Conservation (phyloP, 305 asterid species). For the Rubia peregrina region DNA sequence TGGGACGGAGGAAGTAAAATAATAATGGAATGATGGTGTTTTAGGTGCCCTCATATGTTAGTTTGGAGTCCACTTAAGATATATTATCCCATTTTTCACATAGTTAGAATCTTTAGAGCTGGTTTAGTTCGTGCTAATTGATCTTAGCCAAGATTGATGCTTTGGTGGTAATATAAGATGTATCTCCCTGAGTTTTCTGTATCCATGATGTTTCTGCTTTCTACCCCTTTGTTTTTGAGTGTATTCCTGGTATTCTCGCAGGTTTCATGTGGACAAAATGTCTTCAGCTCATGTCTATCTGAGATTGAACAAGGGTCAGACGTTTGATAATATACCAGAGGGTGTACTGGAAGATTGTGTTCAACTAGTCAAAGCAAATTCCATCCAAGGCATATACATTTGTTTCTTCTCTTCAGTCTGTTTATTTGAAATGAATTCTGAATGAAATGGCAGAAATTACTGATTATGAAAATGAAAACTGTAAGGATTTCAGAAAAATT, state of each 20-base stretch:
- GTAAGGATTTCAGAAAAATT: neutral
- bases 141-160: neutral
- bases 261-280: constrained; percentile 99
- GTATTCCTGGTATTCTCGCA: constrained; percentile 29
- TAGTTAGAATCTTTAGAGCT: neutral
- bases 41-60: neutral
- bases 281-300: constrained; percentile 96
- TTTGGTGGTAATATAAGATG: neutral
- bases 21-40: neutral
- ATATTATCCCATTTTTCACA: neutral
- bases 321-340: constrained; percentile 75
- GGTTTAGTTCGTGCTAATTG: neutral
- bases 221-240: constrained; percentile 9
- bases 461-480: neutral
- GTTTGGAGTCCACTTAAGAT: neutral
- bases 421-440: neutral
- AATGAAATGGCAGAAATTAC: neutral
- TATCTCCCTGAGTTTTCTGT: neutral
- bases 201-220: neutral
- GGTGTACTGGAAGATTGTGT: constrained; percentile 88
- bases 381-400: constrained; percentile 64
- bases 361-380: constrained; percentile 91
- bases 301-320: constrained; percentile 80
- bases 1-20: neutral
- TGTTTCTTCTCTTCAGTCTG: neutral